Conservation (phyloP, 177 flowering plant genomes). For the Vitis hybrid region DNA sequence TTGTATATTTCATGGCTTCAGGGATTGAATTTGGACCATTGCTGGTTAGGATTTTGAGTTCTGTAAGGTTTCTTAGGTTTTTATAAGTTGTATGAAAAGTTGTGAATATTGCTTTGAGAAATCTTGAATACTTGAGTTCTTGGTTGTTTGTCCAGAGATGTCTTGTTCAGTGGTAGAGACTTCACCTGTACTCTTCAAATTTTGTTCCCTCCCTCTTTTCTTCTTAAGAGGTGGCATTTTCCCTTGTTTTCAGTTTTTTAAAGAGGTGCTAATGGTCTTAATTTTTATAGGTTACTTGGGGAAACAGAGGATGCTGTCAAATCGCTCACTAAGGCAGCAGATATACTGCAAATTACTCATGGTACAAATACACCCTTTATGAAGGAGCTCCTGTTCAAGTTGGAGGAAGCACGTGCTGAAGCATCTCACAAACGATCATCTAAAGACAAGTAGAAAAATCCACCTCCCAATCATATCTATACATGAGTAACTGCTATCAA, state of each 20-base stretch:
- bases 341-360: constrained; percentile 72
- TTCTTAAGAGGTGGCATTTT: neutral
- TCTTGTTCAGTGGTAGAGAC: no score
- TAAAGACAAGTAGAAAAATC: constrained; percentile 10
- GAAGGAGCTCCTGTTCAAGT: constrained; percentile 62
- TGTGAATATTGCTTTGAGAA: no score
- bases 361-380: constrained; percentile 65
- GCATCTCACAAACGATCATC: constrained; percentile 52
- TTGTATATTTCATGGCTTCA: no score
- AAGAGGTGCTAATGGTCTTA: constrained; percentile 6
- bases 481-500: neutral
- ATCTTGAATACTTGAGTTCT: no score
- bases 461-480: neutral
- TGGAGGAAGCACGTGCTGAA: constrained; percentile 92
- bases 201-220: neutral
- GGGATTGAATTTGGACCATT: no score
- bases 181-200: neutral
- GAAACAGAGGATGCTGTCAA: constrained; percentile 57
- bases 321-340: constrained; percentile 65
- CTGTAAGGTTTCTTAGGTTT: no score
- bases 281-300: constrained; percentile 66
- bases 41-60: no score
- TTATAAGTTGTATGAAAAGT: no score
- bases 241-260: neutral
- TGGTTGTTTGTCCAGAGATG: no score